Evolutionary conservation across 2,329 filamentous ascomycete genomes (phyloP).

Genomic region (Fusarium luffae): DNA sequence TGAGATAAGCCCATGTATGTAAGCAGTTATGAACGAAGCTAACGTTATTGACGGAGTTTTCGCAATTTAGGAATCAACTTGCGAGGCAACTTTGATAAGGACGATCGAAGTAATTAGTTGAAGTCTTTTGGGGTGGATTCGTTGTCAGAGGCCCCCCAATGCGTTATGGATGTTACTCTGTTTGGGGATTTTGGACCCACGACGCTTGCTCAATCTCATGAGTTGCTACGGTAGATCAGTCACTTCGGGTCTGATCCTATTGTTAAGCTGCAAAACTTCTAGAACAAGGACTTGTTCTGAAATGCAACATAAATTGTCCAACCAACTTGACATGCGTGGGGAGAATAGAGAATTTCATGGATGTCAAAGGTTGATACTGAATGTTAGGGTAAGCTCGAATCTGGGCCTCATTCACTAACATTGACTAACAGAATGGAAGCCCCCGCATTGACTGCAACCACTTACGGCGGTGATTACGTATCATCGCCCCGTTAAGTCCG

Average conservation of each 20-base stretch:
- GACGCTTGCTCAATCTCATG: no score
- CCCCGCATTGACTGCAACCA: background rate
- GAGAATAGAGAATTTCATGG: no score
- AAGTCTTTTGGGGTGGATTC: background rate
- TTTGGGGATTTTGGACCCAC: no score
- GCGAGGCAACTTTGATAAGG: background rate
- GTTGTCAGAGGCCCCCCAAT: rapidly evolving
- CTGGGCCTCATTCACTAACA: background rate
- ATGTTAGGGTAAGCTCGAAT: background rate
- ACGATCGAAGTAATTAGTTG: background rate
- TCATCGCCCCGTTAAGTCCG: conserved; percentile 7
- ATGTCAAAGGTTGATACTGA: background rate
- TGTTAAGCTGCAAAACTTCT: background rate
- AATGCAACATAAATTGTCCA: no score
- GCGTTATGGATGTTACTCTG: background rate
- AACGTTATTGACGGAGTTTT: background rate
- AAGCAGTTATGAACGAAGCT: background rate
- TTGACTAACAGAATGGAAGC: background rate
- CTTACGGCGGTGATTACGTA: conserved; percentile 2
- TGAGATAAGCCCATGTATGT: background rate
- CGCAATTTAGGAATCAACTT: background rate
- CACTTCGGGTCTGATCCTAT: background rate
- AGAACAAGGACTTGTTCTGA: background rate
- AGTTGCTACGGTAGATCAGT: no score
- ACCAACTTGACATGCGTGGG: background rate